A percentile compares a stretch with the other conserved stretches of the same genome.
Evolutionary conservation across 2,329 filamentous ascomycete species (phyloP).

Genomic region (Claviceps africana): DNA sequence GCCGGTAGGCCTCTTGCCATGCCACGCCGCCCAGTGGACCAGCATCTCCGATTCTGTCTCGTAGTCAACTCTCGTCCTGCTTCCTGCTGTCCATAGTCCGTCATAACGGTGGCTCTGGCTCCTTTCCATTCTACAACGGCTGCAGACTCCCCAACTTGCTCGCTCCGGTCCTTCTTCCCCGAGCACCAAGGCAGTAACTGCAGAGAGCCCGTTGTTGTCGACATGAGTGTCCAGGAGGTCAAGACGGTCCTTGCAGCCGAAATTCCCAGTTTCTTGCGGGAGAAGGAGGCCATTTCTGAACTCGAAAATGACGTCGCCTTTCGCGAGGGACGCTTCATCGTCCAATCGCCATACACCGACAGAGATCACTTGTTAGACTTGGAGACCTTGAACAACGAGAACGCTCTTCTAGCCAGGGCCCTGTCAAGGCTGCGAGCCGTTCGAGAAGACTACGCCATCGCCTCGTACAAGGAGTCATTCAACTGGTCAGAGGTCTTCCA

Average conservation of each 20-base stretch:
- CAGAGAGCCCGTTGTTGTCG: neutral
- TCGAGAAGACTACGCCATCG: conserved; percentile 61
- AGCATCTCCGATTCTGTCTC: neutral
- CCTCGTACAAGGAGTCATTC: conserved; percentile 58
- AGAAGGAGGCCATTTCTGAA: conserved; percentile 13
- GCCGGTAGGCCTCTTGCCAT: neutral
- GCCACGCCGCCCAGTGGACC: neutral
- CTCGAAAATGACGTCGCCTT: conserved; percentile 11
- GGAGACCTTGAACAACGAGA: conserved; percentile 47
- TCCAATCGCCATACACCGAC: conserved; percentile 65
- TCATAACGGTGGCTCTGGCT: neutral
- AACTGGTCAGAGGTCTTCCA: conserved; percentile 58
- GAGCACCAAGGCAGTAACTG: neutral
- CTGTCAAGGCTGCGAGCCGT: conserved; percentile 49
- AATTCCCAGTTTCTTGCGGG: conserved; percentile 13
- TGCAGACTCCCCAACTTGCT: neutral
- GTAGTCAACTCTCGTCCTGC: neutral
- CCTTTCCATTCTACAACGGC: neutral
- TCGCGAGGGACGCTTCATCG: conserved; percentile 26
- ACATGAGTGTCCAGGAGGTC: conserved; percentile 16
- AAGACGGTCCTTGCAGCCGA: conserved; percentile 12
- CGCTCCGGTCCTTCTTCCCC: neutral
- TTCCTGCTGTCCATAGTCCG: neutral
- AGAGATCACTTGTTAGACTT: conserved; percentile 60
- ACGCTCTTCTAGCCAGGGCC: conserved; percentile 57